Evolutionary conservation across 192 early-diverging fungal genomes (phyloP).

Genomic region (Phycomyces blakesleeanus): DNA sequence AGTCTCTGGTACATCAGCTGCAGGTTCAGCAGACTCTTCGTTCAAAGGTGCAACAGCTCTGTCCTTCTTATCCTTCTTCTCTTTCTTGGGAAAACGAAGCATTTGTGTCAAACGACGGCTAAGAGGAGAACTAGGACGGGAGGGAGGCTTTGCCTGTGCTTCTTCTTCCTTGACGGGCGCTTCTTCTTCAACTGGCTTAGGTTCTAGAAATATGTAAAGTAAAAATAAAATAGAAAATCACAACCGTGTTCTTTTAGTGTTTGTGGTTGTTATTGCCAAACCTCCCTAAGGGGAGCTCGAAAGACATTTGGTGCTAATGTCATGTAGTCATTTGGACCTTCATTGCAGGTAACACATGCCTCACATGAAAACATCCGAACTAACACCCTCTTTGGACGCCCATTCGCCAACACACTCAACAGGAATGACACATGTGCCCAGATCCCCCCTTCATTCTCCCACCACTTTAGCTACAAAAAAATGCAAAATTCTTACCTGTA

Average conservation of each 20-base stretch:
- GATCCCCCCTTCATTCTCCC: neutral
- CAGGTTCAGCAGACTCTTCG: constrained; percentile 1
- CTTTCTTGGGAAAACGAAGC: constrained; percentile 21
- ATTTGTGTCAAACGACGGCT: constrained; percentile 31
- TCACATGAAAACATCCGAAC: too few species aligned
- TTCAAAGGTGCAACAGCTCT: neutral
- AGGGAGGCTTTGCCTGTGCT: constrained; percentile 6
- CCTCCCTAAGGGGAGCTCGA: too few species aligned
- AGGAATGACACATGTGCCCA: neutral
- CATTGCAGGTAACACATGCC: too few species aligned
- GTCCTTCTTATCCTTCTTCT: constrained; percentile 7
- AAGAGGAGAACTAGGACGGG: constrained; percentile 25
- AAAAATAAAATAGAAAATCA: neutral
- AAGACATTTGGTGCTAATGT: too few species aligned
- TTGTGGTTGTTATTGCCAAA: too few species aligned
- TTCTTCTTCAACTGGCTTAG: constrained; percentile 8
- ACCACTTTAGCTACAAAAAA: neutral
- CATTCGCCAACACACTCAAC: neutral
- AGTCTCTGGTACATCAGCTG: constrained; percentile 5
- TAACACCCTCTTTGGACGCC: too few species aligned
- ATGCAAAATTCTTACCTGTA: neutral
- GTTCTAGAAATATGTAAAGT: neutral
- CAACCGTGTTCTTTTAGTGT: neutral
- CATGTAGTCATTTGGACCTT: too few species aligned
- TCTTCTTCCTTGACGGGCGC: constrained; percentile 5